Evolutionary conservation across 1,284 basidiomycete species (phyloP).

Genomic region (Melampsora occidentalis): DNA sequence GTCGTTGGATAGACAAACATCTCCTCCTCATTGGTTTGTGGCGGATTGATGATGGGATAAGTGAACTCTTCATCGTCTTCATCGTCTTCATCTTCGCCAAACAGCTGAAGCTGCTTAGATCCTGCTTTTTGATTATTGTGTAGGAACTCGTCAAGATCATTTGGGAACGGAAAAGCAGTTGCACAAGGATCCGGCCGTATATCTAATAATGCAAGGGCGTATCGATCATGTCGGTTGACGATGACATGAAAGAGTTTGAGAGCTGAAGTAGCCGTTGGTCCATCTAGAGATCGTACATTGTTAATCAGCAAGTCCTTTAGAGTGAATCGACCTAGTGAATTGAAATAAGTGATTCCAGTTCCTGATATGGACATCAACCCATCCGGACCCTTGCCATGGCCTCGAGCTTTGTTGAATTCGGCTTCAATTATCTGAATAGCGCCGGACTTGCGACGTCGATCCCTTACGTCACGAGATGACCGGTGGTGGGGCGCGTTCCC

Average conservation of each 20-base stretch:
- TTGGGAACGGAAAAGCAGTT: constrained; percentile 66
- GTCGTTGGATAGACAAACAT: constrained; percentile 44
- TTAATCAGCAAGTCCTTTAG: constrained; percentile 79
- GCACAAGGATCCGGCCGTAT: constrained; percentile 68
- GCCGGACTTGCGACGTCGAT: constrained; percentile 69
- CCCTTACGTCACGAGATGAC: constrained; percentile 29
- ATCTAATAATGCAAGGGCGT: constrained; percentile 67
- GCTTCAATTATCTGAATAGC: constrained; percentile 79
- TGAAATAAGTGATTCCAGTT: constrained; percentile 68
- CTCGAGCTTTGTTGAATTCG: constrained; percentile 53
- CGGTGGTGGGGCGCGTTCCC: not conserved
- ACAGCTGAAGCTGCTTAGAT: too few species aligned
- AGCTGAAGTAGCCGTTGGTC: constrained; percentile 68
- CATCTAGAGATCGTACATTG: constrained; percentile 68
- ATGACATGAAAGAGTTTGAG: constrained; percentile 75
- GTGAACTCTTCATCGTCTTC: constrained; percentile 60
- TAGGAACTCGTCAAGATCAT: constrained; percentile 52
- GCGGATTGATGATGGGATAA: not conserved
- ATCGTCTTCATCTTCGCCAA: constrained; percentile 56
- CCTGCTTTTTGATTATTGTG: constrained; percentile 40
- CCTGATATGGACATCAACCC: constrained; percentile 60
- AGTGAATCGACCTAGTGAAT: constrained; percentile 78
- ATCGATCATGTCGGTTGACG: constrained; percentile 66
- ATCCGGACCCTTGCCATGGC: not conserved
- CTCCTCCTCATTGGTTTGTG: not conserved